These are phyloP conservation scores for Trichoderma guizhouense DNA, from an alignment of 2,329 filamentous ascomycete genomes.

Conservation along the genomic window DNA sequence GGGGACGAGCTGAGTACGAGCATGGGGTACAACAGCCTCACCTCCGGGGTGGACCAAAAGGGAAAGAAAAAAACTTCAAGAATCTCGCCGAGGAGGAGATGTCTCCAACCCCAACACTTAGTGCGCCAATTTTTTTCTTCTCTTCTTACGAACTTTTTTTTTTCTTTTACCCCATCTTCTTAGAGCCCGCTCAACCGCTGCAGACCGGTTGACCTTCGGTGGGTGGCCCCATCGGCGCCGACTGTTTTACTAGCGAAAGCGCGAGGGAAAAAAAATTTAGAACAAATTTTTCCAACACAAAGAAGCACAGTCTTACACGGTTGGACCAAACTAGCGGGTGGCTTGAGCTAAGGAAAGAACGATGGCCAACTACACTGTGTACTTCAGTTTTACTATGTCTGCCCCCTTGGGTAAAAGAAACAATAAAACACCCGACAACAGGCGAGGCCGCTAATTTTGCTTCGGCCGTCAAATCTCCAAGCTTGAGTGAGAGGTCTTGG, in stretches of 20 bases:
- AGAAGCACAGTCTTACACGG: neutral
- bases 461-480: neutral
- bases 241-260: slow-evolving; percentile 8
- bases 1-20: neutral
- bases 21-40: slow-evolving; percentile 4
- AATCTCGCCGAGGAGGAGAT: neutral
- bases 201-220: neutral
- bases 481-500: neutral
- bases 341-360: neutral
- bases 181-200: neutral
- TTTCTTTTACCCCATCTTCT: neutral
- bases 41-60: neutral
- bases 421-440: neutral
- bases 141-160: neutral
- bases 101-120: neutral
- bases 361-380: slow-evolving; percentile 10
- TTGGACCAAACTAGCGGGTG: slow-evolving; percentile 2
- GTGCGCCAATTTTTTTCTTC: neutral
- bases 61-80: neutral
- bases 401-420: slow-evolving; percentile 1
- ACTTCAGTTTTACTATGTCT: neutral
- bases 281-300: slow-evolving; percentile 1
- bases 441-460: slow-evolving; percentile 1
- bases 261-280: neutral
- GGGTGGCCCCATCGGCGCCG: neutral